These are phyloP conservation scores for Sanguinoderma infundibulare DNA, from an alignment of 1,284 basidiomycete genomes.

Conservation along the genomic window DNA sequence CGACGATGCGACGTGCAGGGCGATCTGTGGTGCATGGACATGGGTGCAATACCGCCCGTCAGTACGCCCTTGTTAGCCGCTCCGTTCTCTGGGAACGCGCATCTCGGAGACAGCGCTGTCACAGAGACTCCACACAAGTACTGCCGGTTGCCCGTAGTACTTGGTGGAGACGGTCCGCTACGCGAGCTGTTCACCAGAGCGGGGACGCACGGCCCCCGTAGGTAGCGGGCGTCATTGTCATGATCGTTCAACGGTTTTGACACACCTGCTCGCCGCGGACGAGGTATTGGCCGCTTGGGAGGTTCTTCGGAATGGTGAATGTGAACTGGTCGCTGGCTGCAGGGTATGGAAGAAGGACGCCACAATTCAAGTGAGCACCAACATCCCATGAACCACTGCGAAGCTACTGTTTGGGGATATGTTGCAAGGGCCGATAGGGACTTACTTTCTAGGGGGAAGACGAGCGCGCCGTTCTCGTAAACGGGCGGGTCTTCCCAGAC, in stretches of 20 bases:
- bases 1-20: constrained; percentile 39
- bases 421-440: background rate
- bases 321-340: constrained; percentile 42
- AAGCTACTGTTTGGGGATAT: background rate
- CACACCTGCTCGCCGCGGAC: constrained; percentile 34
- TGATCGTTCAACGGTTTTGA: background rate
- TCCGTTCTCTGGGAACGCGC: too few species aligned
- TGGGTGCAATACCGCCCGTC: background rate
- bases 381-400: background rate
- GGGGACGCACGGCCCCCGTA: too few species aligned
- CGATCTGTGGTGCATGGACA: constrained; percentile 36
- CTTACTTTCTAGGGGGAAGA: constrained; percentile 44
- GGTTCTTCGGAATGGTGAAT: constrained; percentile 41
- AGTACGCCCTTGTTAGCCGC: background rate
- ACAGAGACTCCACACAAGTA: too few species aligned
- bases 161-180: too few species aligned
- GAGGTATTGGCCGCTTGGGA: constrained; percentile 37
- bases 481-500: constrained; percentile 47
- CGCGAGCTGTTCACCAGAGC: too few species aligned
- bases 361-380: background rate
- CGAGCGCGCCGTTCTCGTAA: constrained; percentile 38
- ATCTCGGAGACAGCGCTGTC: too few species aligned
- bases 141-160: too few species aligned
- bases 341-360: background rate
- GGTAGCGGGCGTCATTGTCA: too few species aligned